Evolutionary conservation across 2,329 filamentous ascomycete species (phyloP).

Genomic region (Botryotinia globosa): DNA sequence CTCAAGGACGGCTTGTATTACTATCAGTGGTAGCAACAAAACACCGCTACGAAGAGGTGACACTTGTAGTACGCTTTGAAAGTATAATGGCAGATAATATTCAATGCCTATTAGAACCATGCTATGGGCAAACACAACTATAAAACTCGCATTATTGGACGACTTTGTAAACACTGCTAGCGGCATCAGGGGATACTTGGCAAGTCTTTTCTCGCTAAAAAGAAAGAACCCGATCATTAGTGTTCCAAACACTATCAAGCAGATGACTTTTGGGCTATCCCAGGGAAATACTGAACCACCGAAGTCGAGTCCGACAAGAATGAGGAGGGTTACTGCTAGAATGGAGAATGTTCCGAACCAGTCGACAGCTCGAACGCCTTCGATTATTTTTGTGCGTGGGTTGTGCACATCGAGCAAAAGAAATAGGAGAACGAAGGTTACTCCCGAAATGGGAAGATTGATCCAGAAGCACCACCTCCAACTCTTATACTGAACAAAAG

Average conservation of each 20-base stretch:
- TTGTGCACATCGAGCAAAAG: constrained; percentile 64
- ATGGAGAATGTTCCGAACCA: constrained; percentile 60
- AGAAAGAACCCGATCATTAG: constrained; percentile 55
- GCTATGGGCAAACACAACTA: constrained; percentile 36
- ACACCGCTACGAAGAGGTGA: constrained; percentile 70
- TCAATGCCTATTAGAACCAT: constrained; percentile 58
- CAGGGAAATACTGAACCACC: constrained; percentile 70
- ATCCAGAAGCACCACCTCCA: constrained; percentile 63
- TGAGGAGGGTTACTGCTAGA: constrained; percentile 74
- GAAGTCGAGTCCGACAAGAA: constrained; percentile 79
- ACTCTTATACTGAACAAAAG: constrained; percentile 55
- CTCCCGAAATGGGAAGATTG: constrained; percentile 43
- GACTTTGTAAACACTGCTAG: constrained; percentile 64
- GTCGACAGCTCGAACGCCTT: constrained; percentile 59
- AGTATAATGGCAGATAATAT: constrained; percentile 58
- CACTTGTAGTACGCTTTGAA: constrained; percentile 70
- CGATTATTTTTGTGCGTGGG: constrained; percentile 53
- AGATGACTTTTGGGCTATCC: constrained; percentile 71
- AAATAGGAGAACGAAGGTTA: constrained; percentile 51
- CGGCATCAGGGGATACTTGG: constrained; percentile 75
- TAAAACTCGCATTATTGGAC: constrained; percentile 48
- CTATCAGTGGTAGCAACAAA: constrained; percentile 66
- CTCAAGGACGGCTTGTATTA: constrained; percentile 62
- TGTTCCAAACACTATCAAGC: constrained; percentile 70
- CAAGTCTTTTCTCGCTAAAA: constrained; percentile 66